Percentiles rank a stretch among this genome's conserved stretches.
phyloP scores from a whole-genome alignment of 148 eudicot genomes.

The Persicaria tinctoria region DNA sequence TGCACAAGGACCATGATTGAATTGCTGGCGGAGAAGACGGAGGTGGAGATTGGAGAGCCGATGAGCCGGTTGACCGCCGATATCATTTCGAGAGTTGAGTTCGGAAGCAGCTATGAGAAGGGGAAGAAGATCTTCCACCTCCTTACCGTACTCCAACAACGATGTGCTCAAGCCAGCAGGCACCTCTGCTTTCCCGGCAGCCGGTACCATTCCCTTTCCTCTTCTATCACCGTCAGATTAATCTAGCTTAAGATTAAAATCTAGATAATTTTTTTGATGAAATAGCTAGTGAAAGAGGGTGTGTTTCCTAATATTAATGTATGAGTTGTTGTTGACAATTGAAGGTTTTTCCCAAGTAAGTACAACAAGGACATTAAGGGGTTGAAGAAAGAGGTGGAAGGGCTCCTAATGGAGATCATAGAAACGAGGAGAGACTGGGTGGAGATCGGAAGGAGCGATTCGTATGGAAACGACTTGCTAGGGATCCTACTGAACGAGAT shows the following conservation, averaged over 20 bases:
- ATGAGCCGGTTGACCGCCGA: constrained; percentile 73
- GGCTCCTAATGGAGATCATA: constrained; percentile 68
- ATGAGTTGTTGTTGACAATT: neutral
- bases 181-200: constrained; percentile 87
- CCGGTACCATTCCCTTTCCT: constrained; percentile 31
- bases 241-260: neutral
- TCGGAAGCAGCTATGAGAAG: constrained; percentile 71
- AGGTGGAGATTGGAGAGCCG: constrained; percentile 77
- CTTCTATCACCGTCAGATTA: neutral
- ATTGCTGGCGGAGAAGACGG: constrained; percentile 34
- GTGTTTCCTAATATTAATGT: too few species aligned
- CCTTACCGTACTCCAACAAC: constrained; percentile 50
- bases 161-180: constrained; percentile 76
- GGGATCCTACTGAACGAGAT: constrained; percentile 71
- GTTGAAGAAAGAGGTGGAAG: constrained; percentile 67
- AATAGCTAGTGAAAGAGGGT: too few species aligned
- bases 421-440: constrained; percentile 50
- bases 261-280: too few species aligned
- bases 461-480: constrained; percentile 72
- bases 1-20: constrained; percentile 62
- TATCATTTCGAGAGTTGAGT: constrained; percentile 75
- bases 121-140: constrained; percentile 69
- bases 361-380: constrained; percentile 79
- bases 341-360: constrained; percentile 85
- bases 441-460: constrained; percentile 60